Evolutionary conservation across 2,329 filamentous ascomycete species (phyloP), one percentile per base, ranked within the genome.

Genomic region (Alternaria arbusti): DNA sequence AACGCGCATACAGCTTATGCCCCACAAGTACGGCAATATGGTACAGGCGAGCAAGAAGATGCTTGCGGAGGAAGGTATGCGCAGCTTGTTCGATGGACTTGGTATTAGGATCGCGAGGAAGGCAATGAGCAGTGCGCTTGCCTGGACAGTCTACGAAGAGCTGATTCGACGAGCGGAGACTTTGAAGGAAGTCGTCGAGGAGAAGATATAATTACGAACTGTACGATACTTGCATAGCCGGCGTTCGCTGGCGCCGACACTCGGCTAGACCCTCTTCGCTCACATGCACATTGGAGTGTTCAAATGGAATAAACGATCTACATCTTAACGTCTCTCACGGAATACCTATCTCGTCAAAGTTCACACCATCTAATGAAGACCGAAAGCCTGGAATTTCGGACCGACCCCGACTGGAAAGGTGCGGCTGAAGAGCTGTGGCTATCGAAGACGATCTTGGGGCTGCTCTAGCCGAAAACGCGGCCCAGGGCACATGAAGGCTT

Each of bases 81-180:
- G 90, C 57, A 91, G 91, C 64, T 85, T 99, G 61, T 94, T 96
- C 81, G 91, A 96, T 78, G 96, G 96, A 1, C 81, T 99, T 59
- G 92, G 88, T 2, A 83, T 99, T 70, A 87, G 96, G 60, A 97
- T 98, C 85, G 91, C 90, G 49, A 87, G 96, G 70, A 99, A 99
- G 80, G 95, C 94, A 6, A 82, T 97, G 47, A 97, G 94, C 80
- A 95, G 91, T 56, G 96, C 96, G n/a, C 85, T 98, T 70, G 95
- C 95, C 8, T 99, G 96, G 96, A 98, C 95, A 10, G 86, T 97
- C 44, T 99, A 99, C 76, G 96, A 99, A 82, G 95, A 97, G 80
- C 81, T 97, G 72, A 91, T 98, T 66, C 84, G 94, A 64, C 86
- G 91, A 71, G 91, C 91, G 1, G 89, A 90, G 78, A 81, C 70